Base-by-base conservation (phyloP, 805 yeast species). In the Pichia rugopelliculosa region DNA sequence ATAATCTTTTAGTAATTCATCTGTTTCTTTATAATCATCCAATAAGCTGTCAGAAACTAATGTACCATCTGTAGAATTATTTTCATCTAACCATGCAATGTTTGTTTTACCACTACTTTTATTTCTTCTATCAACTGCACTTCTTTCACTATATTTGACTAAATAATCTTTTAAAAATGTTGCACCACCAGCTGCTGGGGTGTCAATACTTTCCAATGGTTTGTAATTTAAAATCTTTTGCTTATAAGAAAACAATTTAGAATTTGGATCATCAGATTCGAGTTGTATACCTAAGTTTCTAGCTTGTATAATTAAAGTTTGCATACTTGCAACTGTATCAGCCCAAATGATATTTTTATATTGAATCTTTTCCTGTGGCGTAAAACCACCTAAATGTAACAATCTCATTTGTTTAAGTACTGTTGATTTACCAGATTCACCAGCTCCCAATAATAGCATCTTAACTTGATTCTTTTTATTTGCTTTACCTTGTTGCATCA, bases 391-490 rank as follows among this genome's bases (percentile, higher is more conserved):
- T 50, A 87, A 85, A 62, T 93, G 97, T 38, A 89, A 65, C 17
- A 93, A 71, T 56, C 85, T 79, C 80, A 90, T 75, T 62, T 90
- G 97, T 64, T 90, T 90, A 54, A 90, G 68, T 7, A 90, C 96
- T 0, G 98, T 90, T 2, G 96, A 85, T 62, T 90, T 90, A 6
- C 98, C 97, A 44, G 91, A 82, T 61, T 90, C 98, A 5, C 97
- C 98, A 0, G 98, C 87, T 38, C 98, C 96, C 33, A 89, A 67
- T n/a, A 91, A 70, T 36, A 91, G 66, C 51, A 91, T 70, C 61
- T 84, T 87, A 33, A 84, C 75, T 55, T 77, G 82, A 50, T 77
- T 76, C 56, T 73, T 77, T 41, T 76, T 80, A 42, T 71, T 67
- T 49, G 74, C 76, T 51, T 74, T 76, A 50, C 70, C 76, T 52